Conservation (phyloP, 2,329 filamentous ascomycete species). For the Sphaerulina musiva region DNA sequence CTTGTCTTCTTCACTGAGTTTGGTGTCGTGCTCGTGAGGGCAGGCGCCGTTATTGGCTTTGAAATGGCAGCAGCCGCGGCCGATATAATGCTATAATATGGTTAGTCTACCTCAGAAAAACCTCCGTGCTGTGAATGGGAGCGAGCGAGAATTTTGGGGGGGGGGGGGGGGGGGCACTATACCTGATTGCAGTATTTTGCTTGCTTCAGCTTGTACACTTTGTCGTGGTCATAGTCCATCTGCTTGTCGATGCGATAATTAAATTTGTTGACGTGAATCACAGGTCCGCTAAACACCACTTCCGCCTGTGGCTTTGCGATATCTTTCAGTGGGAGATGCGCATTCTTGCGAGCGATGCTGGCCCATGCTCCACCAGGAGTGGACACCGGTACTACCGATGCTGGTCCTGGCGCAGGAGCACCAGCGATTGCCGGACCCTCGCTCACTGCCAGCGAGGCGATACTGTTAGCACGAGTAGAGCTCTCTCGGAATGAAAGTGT, state of each 20-base stretch:
- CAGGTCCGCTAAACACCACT: conserved; percentile 12
- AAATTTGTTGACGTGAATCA: conserved; percentile 51
- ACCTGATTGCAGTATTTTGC: conserved; percentile 56
- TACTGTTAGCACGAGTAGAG: conserved; percentile 19
- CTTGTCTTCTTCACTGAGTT: conserved; percentile 48
- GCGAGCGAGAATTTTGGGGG: neutral
- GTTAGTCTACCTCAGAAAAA: neutral
- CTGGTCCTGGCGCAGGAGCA: neutral
- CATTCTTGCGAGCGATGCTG: conserved; percentile 17
- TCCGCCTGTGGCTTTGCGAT: conserved; percentile 13
- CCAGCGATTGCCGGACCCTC: conserved; percentile 10
- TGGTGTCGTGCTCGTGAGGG: conserved; percentile 51
- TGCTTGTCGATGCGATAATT: conserved; percentile 54
- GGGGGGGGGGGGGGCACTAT: neutral
- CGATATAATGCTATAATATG: conserved; percentile 44
- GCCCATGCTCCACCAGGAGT: conserved; percentile 15
- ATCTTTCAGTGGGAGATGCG: conserved; percentile 20
- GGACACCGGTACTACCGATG: neutral
- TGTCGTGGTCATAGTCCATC: conserved; percentile 48
- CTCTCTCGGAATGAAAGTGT: conserved; percentile 10
- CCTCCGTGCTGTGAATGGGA: neutral
- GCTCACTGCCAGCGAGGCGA: conserved; percentile 19
- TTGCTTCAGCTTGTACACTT: conserved; percentile 55
- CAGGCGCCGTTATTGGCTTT: conserved; percentile 44
- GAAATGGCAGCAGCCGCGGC: conserved; percentile 51